Base-by-base conservation (phyloP, 2,329 filamentous ascomycete genomes). In the Ceratocystis albifundus region DNA sequence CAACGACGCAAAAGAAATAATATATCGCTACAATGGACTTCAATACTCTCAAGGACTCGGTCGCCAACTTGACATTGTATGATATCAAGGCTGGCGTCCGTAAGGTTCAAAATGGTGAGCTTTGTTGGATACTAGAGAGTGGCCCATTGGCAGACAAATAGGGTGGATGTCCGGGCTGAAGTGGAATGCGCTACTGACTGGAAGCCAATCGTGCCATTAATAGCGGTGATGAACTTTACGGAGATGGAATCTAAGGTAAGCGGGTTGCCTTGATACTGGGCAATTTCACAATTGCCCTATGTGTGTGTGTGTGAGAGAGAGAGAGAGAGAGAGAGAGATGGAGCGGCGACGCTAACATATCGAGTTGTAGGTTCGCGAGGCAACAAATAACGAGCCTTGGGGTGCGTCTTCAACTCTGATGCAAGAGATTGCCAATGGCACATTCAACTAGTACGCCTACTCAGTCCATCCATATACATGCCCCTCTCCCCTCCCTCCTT, bases 351-450 rank as follows among this genome's bases (percentile, higher is more conserved):
- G 46, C 50, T 68, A 63, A 68, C 61, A 36, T 15, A 4, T 12
- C 15, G 41, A 7, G 65, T 32, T 32, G 70, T 71, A 94, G 88
- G 91, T 97, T 71, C 88, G 94, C 76, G 94, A 99, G 81, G 94
- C 94, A 36, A 99, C 94, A 46, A 99, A 99, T 78, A 97, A 97
- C 76, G 94, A 99, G 76, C 94, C 94, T 67, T 99, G 94, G 94
- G 94, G 92, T 70, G 85, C 87, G 63, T 89, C 88, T 12, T 87
- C 87, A 30, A 89, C 88, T 10, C 75, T 88, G 73, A 96, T 97
- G 92, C 92, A 97, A 77, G 94, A 99, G 77, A 99, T 99, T 76
- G 91, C 94, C 77, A 96, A 92, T 76, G 94, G 86, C 73, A 99
- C 94, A 68, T 96, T 96, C 78, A 97, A 93, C 79, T 99, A 97